Evolutionary conservation across 768 basidiomycete genomes (phyloP).

Genomic region (Pisolithus microcarpus): DNA sequence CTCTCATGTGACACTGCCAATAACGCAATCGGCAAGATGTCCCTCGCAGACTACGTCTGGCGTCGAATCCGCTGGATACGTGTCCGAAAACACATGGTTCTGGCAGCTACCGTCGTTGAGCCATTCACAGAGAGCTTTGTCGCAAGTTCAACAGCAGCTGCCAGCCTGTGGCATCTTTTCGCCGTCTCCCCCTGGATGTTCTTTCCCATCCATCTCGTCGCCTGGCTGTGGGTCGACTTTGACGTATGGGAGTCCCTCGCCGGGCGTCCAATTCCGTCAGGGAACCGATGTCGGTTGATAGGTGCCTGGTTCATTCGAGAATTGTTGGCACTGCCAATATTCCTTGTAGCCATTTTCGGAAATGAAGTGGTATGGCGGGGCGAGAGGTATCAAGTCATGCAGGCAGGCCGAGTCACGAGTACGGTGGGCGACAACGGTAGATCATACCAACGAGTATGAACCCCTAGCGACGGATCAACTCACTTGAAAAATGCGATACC

Average conservation of each 20-base stretch:
- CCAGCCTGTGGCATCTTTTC: slow-evolving; percentile 45
- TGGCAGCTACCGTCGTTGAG: slow-evolving; percentile 79
- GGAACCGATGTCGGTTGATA: slow-evolving; percentile 53
- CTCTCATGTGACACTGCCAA: slow-evolving; percentile 86
- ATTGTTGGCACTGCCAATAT: slow-evolving; percentile 81
- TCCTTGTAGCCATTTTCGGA: slow-evolving; percentile 73
- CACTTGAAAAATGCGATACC: slow-evolving; percentile 1
- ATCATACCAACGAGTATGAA: slow-evolving; percentile 12
- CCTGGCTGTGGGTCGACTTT: slow-evolving; percentile 76
- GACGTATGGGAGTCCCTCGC: slow-evolving; percentile 76
- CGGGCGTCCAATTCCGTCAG: slow-evolving; percentile 48
- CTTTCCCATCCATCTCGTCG: slow-evolving; percentile 49
- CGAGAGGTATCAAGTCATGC: slow-evolving; percentile 60
- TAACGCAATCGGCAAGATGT: slow-evolving; percentile 86
- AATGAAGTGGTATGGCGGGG: slow-evolving; percentile 87
- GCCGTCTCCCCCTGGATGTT: slow-evolving; percentile 49
- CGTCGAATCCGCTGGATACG: slow-evolving; percentile 95
- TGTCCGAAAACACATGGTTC: slow-evolving; percentile 90
- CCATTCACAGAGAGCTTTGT: slow-evolving; percentile 88
- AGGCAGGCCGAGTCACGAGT: slow-evolving; percentile 61
- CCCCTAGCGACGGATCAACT: slow-evolving; percentile 2
- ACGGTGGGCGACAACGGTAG: slow-evolving; percentile 17
- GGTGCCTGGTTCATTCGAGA: slow-evolving; percentile 78
- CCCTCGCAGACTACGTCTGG: slow-evolving; percentile 76
- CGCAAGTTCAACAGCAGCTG: slow-evolving; percentile 55